phyloP scores from a whole-genome alignment of 768 basidiomycete species.

The Xerocomellus chrysenteron region DNA sequence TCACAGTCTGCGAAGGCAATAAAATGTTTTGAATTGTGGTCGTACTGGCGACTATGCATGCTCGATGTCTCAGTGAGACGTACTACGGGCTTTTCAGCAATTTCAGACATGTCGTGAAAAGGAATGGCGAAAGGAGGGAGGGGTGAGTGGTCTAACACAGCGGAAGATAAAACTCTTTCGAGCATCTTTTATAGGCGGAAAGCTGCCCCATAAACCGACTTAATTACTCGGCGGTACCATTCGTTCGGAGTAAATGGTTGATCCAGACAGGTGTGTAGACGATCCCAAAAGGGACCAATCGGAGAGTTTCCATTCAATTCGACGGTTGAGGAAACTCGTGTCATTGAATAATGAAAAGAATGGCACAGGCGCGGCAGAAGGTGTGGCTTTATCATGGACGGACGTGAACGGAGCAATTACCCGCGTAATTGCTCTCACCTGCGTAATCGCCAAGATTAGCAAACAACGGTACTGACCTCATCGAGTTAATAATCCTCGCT shows the following conservation, averaged over 20 bases:
- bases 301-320: constrained; percentile 3
- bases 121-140: neutral
- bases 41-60: constrained; percentile 8
- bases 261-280: neutral
- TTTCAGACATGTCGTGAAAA: constrained; percentile 21
- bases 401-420: neutral
- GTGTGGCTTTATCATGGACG: neutral
- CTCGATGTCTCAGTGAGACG: constrained; percentile 23
- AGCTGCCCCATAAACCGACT: neutral
- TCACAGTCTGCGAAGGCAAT: constrained; percentile 30
- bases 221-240: neutral
- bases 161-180: neutral
- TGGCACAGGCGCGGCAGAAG: neutral
- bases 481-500: neutral
- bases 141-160: neutral
- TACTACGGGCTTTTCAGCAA: constrained; percentile 12
- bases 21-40: constrained; percentile 1
- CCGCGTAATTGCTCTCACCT: constrained; percentile 12
- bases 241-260: constrained; percentile 5
- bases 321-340: neutral
- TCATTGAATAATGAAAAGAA: neutral
- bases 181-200: constrained; percentile 24
- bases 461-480: constrained; percentile 10
- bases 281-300: constrained; percentile 6
- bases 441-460: constrained; percentile 11